Base-by-base conservation (phyloP, 371 early-diverging fungal species). In the Ordospora colligata region DNA sequence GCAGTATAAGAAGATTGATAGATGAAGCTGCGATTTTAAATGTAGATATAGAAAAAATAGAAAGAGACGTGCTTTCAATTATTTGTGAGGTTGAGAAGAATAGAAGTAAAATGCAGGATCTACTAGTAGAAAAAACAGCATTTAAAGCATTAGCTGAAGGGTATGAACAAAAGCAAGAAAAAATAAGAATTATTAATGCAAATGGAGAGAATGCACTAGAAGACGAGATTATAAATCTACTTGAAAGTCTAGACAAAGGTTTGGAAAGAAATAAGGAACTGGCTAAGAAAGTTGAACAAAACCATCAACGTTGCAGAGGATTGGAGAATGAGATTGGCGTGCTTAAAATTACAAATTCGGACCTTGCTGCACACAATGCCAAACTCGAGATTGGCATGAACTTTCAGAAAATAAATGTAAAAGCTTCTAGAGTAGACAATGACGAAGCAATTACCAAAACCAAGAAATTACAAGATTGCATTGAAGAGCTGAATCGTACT, bases 401-500 rank as follows among this genome's bases (percentile, higher is more conserved):
- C 3, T 32, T 47, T 9, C 42, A 25, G 1, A 45, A 51, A 51
- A 73, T 23, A 47, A 37, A 66, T 11, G 12, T 17, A 6, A 53
- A 64, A 22, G 7, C 0, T 4, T n/a, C 44, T 8, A 19, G 12
- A n/a, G n/a, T 5, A 37, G 21, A 47, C 25, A 17, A 14, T 12
- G 50, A 10, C 17, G 46, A 45, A n/a, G 2, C 51, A 27, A 1
- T n/a, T 32, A 42, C 17, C 12, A 46, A 54, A n/a, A 45, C 19
- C n/a, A n/a, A 42, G 53, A 72, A 75, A 25, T 25, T 76, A 25
- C 75, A 79, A 40, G 69, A 78, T 32, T 50, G 66, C 27, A 11
- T 71, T 17, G 40, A 19, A 0, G 43, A 72, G 43, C 50, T 46
- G 17, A 45, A 21, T 10, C 54, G 62, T 25, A 49, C 66, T 27